Evolutionary conservation across 2,329 filamentous ascomycete species (phyloP), one percentile per base, ranked within the genome.

Genomic region (Diatrype stigma): DNA sequence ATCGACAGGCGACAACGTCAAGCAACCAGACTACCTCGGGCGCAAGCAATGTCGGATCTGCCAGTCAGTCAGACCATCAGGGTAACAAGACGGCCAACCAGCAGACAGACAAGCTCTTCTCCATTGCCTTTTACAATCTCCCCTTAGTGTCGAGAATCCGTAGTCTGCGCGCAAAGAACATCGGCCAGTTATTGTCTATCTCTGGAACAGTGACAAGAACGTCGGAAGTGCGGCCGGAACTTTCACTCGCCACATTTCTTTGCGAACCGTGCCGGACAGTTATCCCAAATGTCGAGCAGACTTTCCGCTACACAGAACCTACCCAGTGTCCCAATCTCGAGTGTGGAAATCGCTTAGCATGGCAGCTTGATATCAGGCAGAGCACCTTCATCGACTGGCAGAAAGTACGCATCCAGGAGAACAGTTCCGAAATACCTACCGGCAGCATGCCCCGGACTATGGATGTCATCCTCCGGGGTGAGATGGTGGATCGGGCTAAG

Each of bases 311-410:
- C 71, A 96, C 93, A 0, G 94, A 99, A 67, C 94, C 94, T 1
- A 93, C 91, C 3, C 90, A 96, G 73, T 99, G 94, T 61, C 93
- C 94, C 10, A 97, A 97, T 65, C 68, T 76, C 23, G 88, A 81
- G 6, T 99, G 94, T 68, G 86, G 86, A 62, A 99, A 99, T 73
- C 86, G 94, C 23, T 76, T 86, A 52, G 90, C 89, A n/a, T 99
- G 94, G 94, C 85, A 91, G 58, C 74, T 99, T n/a, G 93, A 99
- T 62, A 96, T 99, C 63, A 82, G 90, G 42, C 93, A 96, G 69
- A 96, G 92, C 69, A 97, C 92, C 0, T 99, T 99, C 67, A 89
- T 99, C 55, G 94, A 99, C 73, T 99, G 94, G 94, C 94, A 99
- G 68, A 97, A 97, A 69, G 91, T 97, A 22, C 89, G 95, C 56